Percentiles rank a stretch among this genome's conserved stretches.
phyloP scores from a whole-genome alignment of 2,329 filamentous ascomycete genomes.

The Arthrocladium fulminans region DNA sequence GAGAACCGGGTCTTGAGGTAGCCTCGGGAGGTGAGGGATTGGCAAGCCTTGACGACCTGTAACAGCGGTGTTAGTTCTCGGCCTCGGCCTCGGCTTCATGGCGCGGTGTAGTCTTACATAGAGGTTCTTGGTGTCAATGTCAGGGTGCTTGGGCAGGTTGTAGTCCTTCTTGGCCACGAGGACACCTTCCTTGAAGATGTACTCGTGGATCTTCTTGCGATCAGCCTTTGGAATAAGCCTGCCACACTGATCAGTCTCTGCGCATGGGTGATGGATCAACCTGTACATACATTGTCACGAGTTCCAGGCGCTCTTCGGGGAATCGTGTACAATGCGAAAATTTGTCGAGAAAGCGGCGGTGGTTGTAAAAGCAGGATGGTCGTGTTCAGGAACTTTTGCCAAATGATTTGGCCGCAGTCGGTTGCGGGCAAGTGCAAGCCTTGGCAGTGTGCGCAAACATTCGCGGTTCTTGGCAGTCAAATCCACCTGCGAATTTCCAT shows the following conservation, averaged over 20 bases:
- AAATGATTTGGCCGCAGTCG: background rate
- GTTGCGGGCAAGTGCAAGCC: background rate
- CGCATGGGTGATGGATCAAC: background rate
- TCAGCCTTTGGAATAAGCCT: constrained; percentile 99
- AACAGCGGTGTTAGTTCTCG: too few relatives aligned
- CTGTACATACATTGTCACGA: constrained; percentile 39
- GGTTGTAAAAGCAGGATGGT: background rate
- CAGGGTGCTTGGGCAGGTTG: constrained; percentile 94
- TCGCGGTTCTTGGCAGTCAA: constrained; percentile 2
- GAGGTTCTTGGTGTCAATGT: constrained; percentile 99
- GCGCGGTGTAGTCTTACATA: constrained; percentile 51
- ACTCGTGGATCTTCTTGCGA: constrained; percentile 99
- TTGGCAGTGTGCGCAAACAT: constrained; percentile 3
- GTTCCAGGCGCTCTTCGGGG: constrained; percentile 45
- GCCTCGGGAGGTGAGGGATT: constrained; percentile 95
- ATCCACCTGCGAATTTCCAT: constrained; percentile 7
- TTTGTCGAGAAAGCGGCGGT: background rate
- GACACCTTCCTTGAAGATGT: constrained; percentile 87
- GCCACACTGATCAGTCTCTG: constrained; percentile 6
- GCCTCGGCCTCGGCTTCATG: too few relatives aligned
- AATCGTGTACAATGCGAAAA: constrained; percentile 44
- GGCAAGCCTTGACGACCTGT: constrained; percentile 89
- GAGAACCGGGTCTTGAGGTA: constrained; percentile 99
- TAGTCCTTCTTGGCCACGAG: constrained; percentile 99
- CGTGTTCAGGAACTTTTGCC: background rate